Evolutionary conservation across 1,139 yeast species (phyloP), one percentile per base, ranked within the genome.

Genomic region (Kluyveromyces sp.): DNA sequence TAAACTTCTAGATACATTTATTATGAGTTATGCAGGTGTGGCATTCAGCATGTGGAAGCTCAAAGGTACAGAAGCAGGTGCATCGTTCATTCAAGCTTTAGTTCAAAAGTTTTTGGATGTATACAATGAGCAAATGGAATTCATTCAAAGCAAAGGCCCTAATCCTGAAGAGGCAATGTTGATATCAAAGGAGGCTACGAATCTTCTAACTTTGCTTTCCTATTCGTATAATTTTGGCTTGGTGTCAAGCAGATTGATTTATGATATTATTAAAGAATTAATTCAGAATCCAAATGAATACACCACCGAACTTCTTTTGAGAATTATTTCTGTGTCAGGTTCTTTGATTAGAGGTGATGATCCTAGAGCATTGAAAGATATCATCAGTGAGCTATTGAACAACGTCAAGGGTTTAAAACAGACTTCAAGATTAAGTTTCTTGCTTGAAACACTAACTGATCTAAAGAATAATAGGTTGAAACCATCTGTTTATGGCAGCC

Each of bases 61-160:
- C 7, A 84, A 86, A 59, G 98, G 98, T 25, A 79, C 83, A 34
- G 96, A 88, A 53, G 85, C 89, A 65, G 97, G 96, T 47, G 98
- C 97, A 0, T 78, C 72, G 56, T 83, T 89, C 53, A 72, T 90
- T 34, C 98, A 94, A 61, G 73, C 78, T 0, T 64, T 87, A 46
- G 84, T 90, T 30, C 96, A 87, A 55, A 73, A 71, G 48, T 80
- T 64, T 31, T 79, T 63, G 79, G 77, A 49, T 57, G 53, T 28
- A 63, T 63, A 61, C 33, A 54, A 63, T 21, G 58, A 59, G 4
- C 66, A 64, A 39, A 37, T 42, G 28, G 37, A 43, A 7, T 33
- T 40, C 5, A 35, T 46, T 6, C 32, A 43, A 4, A 49, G 21
- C 21, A 15, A 15, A 2, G 21, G 57, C 0, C 53, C 59, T 4